Evolutionary conservation across 2,329 filamentous ascomycete species (phyloP).

Genomic region (Penicillium corylophilum): DNA sequence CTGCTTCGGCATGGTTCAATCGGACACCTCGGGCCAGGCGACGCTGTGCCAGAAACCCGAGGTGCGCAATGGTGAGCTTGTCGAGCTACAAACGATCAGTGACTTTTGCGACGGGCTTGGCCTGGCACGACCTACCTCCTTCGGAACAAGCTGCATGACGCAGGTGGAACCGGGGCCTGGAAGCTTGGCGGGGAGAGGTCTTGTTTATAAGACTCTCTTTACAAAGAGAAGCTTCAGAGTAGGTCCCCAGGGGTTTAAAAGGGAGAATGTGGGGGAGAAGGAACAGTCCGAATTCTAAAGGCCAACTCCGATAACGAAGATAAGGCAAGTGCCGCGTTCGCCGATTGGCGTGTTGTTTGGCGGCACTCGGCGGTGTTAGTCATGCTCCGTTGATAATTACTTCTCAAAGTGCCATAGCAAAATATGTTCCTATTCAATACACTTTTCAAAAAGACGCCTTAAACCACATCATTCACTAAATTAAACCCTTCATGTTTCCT

Average conservation of each 20-base stretch:
- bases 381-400: constrained; percentile 4
- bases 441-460: neutral
- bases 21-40: constrained; percentile 83
- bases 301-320: constrained; percentile 17
- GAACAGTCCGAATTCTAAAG: neutral
- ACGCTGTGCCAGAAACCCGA: constrained; percentile 82
- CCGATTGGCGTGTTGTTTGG: constrained; percentile 19
- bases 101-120: neutral
- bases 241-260: neutral
- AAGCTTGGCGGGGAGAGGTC: constrained; percentile 18
- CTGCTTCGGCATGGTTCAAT: constrained; percentile 87
- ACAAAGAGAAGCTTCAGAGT: neutral
- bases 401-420: neutral
- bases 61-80: constrained; percentile 90
- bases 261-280: constrained; percentile 21
- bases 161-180: constrained; percentile 22
- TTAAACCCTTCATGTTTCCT: no score
- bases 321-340: constrained; percentile 16
- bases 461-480: no score
- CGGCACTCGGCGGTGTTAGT: constrained; percentile 21
- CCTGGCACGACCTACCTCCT: constrained; percentile 39
- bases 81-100: constrained; percentile 59
- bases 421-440: neutral
- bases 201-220: neutral
- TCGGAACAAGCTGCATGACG: constrained; percentile 48